Base-by-base conservation (phyloP, 352 stramenopile genomes). In the Albugo candida region DNA sequence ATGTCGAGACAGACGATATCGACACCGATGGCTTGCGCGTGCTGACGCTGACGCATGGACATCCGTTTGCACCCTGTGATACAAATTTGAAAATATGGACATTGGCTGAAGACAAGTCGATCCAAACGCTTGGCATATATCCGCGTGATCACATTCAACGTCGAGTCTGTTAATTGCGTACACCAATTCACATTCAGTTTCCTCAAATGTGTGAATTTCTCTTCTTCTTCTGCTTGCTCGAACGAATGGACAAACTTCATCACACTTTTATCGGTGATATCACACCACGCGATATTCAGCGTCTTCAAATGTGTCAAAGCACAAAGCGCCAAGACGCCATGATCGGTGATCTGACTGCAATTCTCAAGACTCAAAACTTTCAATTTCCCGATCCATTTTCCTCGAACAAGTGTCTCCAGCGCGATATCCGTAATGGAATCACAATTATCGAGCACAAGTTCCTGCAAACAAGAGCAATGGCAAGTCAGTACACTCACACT, bases 191-290 rank as follows among this genome's bases (percentile, higher is more conserved):
- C 47, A 19, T 24, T 24, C 17, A 43, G 3, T 31, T 31, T 3
- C 8, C 24, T 31, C 8, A 31, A 31, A 31, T 8, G 8, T 31
- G 24, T 8, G 24, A 31, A 10, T 3, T 31, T 31, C 50, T 73
- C 60, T 53, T 85, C 49, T 38, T 85, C 70, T 14, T 66, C 51
- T 21, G 88, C 59, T 19, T 66, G 52, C n/a, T 62, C 53, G 41
- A 74, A 92, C 19, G 63, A 65, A n/a, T 58, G 58, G 21, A 71
- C 71, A 20, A 92, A 40, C 49, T 79, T 67, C 49, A 72, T 60
- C 27, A 87, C 61, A 43, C 76, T 73, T 51, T 84, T 81, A 64
- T 92, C 79, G 11, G 79, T 92, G 49, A 92, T 82, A 60, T 89
- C 87, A 58, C 77, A 89, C 79, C 79, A 92, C 43, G 76, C 85